phyloP scores from a whole-genome alignment of 1,284 basidiomycete genomes.

The Ustilago cynodontis region DNA sequence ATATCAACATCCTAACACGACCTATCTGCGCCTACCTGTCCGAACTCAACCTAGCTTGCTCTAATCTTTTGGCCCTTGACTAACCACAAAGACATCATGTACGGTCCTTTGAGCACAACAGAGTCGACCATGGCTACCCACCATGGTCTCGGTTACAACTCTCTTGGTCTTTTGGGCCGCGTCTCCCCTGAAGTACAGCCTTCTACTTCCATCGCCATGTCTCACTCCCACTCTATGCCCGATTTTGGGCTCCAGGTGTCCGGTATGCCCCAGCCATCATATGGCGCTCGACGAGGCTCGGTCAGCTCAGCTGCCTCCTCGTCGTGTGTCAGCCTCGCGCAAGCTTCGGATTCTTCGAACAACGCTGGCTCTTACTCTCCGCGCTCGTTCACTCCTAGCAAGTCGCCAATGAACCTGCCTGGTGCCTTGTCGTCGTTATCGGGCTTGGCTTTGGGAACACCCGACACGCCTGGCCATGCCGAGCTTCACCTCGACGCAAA shows the following conservation, averaged over 20 bases:
- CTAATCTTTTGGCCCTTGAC: not conserved
- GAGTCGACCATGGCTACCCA: conserved; percentile 3
- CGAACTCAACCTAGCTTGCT: not conserved
- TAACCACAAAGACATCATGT: conserved; percentile 20
- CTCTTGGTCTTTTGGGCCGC: conserved; percentile 46
- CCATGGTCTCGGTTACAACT: conserved; percentile 33
- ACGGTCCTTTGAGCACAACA: conserved; percentile 17
- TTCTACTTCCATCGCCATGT: conserved; percentile 33
- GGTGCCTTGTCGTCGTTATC: conserved; percentile 47
- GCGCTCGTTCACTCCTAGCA: conserved; percentile 43
- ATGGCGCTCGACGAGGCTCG: conserved; percentile 35
- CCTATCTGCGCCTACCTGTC: not conserved
- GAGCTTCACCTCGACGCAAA: conserved; percentile 27
- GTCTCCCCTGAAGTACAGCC: conserved; percentile 28
- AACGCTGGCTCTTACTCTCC: conserved; percentile 40
- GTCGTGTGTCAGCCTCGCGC: conserved; percentile 38
- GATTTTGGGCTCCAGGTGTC: conserved; percentile 15
- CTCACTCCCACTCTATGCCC: conserved; percentile 46
- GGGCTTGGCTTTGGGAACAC: conserved; percentile 46
- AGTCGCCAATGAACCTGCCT: conserved; percentile 47
- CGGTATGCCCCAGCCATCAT: conserved; percentile 21
- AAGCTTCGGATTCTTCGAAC: conserved; percentile 32
- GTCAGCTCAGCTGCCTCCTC: conserved; percentile 46
- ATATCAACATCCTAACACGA: not conserved
- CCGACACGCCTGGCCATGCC: conserved; percentile 24